Percentiles rank a stretch among this genome's conserved stretches.
Conservation (phyloP, 129 eudicot species). For the Silybum marianum region DNA sequence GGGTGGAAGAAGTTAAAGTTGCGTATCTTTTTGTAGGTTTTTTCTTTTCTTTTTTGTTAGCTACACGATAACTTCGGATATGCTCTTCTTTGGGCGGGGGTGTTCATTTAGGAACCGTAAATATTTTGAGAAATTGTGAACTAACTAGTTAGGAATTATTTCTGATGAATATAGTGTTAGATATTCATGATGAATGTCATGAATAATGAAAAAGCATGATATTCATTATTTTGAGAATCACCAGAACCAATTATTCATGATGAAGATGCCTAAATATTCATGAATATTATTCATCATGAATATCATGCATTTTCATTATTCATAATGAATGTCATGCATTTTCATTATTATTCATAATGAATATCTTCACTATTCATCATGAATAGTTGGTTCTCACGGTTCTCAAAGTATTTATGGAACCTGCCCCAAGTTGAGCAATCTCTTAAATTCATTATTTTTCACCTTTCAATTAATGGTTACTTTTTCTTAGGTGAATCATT, state of each 20-base stretch:
- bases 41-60: neutral
- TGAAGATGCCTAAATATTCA: neutral
- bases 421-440: neutral
- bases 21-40: neutral
- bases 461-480: neutral
- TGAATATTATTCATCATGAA: neutral
- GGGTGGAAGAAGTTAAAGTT: neutral
- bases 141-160: neutral
- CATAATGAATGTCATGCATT: too few relatives aligned
- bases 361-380: neutral
- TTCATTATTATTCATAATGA: too few relatives aligned
- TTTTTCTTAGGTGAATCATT: conserved; percentile 65
- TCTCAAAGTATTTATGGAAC: neutral
- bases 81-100: neutral
- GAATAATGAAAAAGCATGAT: neutral
- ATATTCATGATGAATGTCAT: neutral
- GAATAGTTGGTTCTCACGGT: neutral
- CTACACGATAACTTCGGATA: neutral
- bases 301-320: neutral
- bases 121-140: neutral
- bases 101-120: neutral
- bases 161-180: neutral
- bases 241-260: neutral
- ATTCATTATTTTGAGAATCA: neutral
- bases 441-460: neutral